Base-by-base conservation (phyloP, 1,284 basidiomycete species). In the Vanrija sp. region DNA sequence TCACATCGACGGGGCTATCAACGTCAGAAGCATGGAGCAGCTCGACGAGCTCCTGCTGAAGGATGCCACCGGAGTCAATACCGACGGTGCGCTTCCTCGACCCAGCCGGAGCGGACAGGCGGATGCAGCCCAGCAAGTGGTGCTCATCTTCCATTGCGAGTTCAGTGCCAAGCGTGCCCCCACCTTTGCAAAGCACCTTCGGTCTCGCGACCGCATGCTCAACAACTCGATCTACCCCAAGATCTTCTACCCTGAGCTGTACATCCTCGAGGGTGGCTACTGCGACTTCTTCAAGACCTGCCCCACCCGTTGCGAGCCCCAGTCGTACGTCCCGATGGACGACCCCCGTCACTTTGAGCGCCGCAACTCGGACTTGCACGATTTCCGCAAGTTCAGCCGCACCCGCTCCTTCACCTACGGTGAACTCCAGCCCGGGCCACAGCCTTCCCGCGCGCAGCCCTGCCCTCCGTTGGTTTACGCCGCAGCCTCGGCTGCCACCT, bases 141-240 rank as follows among this genome's bases (percentile, higher is more conserved):
- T 98, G 18, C 78, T 98, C 47, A 83, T 99, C 55, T 98, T 99
- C 80, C 95, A 99, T 75, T 98, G 95, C 81, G 95, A 99, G 78
- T 98, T 97, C 72, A 94, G 90, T 68, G 86, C 84, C 40, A 96
- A 96, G 78, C 84, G 95, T 49, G 96, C 93, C 2, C 95, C 95
- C 1, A 94, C 93, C 10, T 91, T 96, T 69, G 93, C 96, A 16
- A 91, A 95, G 73, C 87, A 94, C 68, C 80, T 98, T 25, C 88
- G 96, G 55, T 88, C 89, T 40, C 88, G 86, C 68, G 95, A 99
- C 73, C 86, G 96, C 49, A 83, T 86, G 1, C 78, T 89, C 78
- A 97, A 95, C 77, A 85, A 87, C 60, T 86, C 89, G 58, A 79
- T 86, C 39, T 98, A 98, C 73, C 95, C 95, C 6, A 89, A 84